Conservation (phyloP, 805 yeast species). For the Candida khao-thaluensis region DNA sequence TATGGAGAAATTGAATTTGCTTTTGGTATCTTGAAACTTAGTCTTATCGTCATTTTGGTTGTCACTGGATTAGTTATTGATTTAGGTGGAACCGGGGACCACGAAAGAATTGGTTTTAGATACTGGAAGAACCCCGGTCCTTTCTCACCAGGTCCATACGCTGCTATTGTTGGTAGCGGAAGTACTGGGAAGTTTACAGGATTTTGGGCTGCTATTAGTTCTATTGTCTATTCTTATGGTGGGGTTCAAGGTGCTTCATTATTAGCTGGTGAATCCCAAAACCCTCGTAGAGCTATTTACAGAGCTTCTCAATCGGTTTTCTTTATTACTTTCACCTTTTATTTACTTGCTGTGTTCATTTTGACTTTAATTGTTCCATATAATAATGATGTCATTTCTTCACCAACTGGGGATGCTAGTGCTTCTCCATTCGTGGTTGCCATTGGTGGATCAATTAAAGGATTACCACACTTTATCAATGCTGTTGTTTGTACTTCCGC, state of each 20-base stretch:
- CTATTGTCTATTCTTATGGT: slow-evolving; percentile 39
- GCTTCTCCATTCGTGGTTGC: slow-evolving; percentile 44
- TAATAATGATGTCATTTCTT: slow-evolving; percentile 24
- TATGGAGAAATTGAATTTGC: slow-evolving; percentile 31
- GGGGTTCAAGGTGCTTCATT: slow-evolving; percentile 29
- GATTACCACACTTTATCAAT: slow-evolving; percentile 36
- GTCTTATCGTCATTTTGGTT: slow-evolving; percentile 22
- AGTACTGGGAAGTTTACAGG: slow-evolving; percentile 33
- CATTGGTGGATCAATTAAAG: slow-evolving; percentile 33
- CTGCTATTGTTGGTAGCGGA: slow-evolving; percentile 34
- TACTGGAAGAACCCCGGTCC: slow-evolving; percentile 46
- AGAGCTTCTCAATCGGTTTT: slow-evolving; percentile 30
- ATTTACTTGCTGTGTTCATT: slow-evolving; percentile 29
- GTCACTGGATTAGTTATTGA: slow-evolving; percentile 22
- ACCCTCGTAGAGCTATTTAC: slow-evolving; percentile 33
- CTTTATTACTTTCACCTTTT: slow-evolving; percentile 27
- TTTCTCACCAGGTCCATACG: slow-evolving; percentile 37
- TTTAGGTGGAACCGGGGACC: slow-evolving; percentile 23
- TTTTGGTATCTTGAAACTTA: slow-evolving; percentile 25
- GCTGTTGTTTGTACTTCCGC: slow-evolving; percentile 42
- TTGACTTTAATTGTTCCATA: slow-evolving; percentile 34
- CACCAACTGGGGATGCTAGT: slow-evolving; percentile 27
- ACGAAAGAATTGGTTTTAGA: slow-evolving; percentile 25
- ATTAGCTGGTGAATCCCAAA: slow-evolving; percentile 31
- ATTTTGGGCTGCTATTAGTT: slow-evolving; percentile 32